Evolutionary conservation across 75 land plant genomes (phyloP).

Genomic region (Picea sitchensis): DNA sequence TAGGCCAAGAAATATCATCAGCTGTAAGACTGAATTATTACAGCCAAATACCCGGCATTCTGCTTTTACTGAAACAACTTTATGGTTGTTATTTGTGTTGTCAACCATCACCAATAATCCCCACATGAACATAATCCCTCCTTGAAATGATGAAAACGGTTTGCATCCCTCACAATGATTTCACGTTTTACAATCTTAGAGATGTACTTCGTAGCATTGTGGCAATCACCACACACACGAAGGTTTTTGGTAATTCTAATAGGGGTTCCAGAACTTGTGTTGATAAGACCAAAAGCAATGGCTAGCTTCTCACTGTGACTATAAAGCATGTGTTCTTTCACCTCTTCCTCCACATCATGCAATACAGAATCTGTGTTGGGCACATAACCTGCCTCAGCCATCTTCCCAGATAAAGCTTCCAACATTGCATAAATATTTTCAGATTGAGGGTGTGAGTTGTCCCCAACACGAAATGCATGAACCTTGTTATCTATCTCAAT

Average conservation of each 20-base stretch:
- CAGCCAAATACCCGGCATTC: no score
- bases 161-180: background rate
- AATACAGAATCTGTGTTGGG: constrained; percentile 8
- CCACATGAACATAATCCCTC: constrained; percentile 35
- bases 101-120: constrained; percentile 16
- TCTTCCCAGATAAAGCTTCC: background rate
- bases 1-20: no score
- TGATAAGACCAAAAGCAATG: constrained; percentile 1
- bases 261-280: background rate
- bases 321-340: background rate
- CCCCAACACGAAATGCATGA: background rate
- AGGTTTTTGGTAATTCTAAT: background rate
- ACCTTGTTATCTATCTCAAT: background rate
- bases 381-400: background rate
- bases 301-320: background rate
- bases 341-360: background rate
- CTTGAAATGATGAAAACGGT: constrained; percentile 27
- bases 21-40: no score
- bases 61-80: no score
- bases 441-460: background rate
- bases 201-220: background rate
- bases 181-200: background rate
- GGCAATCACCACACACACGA: background rate
- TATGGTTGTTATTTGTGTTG: no score
- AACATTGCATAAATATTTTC: background rate